Evolutionary conservation across 495 filamentous ascomycete species (phyloP).

Genomic region (Neurospora hispaniola): DNA sequence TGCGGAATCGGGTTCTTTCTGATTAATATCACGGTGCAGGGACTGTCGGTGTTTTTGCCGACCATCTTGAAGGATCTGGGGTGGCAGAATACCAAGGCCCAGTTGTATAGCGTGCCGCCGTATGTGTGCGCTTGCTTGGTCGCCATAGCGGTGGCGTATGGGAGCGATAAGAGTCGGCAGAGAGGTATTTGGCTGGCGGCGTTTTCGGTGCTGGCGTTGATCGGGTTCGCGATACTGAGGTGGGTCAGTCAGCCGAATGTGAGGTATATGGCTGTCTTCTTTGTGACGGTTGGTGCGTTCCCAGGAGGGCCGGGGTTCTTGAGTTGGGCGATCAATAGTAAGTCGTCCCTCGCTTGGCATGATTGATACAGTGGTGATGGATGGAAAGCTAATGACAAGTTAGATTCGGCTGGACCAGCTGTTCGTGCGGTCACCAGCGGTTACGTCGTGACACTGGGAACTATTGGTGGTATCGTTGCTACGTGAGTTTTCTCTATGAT

Average conservation of each 20-base stretch:
- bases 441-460: conserved; percentile 45
- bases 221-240: conserved; percentile 29
- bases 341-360: neutral
- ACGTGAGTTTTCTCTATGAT: conserved; percentile 21
- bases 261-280: conserved; percentile 35
- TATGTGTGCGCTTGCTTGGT: conserved; percentile 43
- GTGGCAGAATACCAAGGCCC: conserved; percentile 33
- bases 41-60: conserved; percentile 41
- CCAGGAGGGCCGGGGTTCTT: conserved; percentile 45
- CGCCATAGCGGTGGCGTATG: conserved; percentile 45
- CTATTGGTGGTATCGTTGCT: conserved; percentile 45
- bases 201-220: conserved; percentile 34
- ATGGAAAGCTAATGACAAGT: neutral
- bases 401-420: conserved; percentile 42
- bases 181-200: conserved; percentile 49
- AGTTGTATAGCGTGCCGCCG: conserved; percentile 42
- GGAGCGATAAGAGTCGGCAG: conserved; percentile 47
- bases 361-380: neutral
- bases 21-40: conserved; percentile 44
- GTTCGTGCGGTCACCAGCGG: conserved; percentile 43
- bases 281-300: conserved; percentile 41
- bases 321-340: conserved; percentile 45
- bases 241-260: conserved; percentile 17
- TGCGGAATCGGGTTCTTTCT: conserved; percentile 38
- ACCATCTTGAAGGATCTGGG: conserved; percentile 39